Base-by-base conservation (phyloP, 495 filamentous ascomycete genomes). In the Penicillium soppii region DNA sequence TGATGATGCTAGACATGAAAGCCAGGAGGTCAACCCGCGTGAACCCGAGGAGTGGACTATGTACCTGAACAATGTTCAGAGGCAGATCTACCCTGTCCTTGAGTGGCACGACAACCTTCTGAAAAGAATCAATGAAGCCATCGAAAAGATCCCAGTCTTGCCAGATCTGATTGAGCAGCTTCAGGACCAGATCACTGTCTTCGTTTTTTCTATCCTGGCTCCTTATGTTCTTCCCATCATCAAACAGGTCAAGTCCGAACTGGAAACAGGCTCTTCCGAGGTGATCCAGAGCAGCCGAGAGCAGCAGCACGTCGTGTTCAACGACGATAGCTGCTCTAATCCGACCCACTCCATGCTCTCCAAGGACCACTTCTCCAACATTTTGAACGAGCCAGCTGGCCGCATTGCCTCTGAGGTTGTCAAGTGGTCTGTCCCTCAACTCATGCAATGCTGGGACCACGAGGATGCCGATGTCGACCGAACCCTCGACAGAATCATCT, bases 301-400 rank as follows among this genome's bases (percentile, higher is more conserved):
- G 33, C 83, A 91, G 65, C 91, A 96, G 66, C 82, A 85, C 54
- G 80, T 90, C 45, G 90, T 96, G 22, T 96, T 95, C 68, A 60
- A 86, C n/a, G 84, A 96, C 56, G 84, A 92, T 54, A 37, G 73
- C 30, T 86, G 67, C 42, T 80, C 82, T 17, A 85, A 96, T 61
- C 91, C 91, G 7, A 96, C 91, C 8, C 91, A 96, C 66, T 91
- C 87, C n/a, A 96, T 96, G 91, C 80, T 96, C 16, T 89, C 88
- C 36, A 96, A 96, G 74, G 91, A 95, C 58, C 91, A 96, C 63
- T 96, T 95, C 66, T 85, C 85, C 38, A 90, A 91, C 59, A 71
- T 91, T 17, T 82, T 96, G 43, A 96, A 96, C 63, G 90, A 95
- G 65, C 83, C 90, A 20, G 91, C 90, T 13, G 91, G 91, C 25